Evolutionary conservation across 2,329 filamentous ascomycete species (phyloP), one percentile per base, ranked within the genome.

Genomic region (Fusarium palustre): DNA sequence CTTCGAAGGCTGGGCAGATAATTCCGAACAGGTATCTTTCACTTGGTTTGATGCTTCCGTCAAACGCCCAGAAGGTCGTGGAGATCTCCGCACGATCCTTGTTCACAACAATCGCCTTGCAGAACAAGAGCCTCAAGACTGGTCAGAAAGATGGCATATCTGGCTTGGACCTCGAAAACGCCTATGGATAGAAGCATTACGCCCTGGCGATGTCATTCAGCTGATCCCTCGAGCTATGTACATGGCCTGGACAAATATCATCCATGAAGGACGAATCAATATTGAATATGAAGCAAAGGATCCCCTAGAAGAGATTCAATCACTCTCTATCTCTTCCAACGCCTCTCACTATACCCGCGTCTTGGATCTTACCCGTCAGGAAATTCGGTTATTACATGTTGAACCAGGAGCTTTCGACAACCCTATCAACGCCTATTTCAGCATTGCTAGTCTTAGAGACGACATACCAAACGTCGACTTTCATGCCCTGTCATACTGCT

Each of bases 1-100:
- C 3, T 11, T 2, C 1, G 4, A 22, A 71, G 69, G 69, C 2
- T 71, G 68, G 69, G 65, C 69, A 5, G 66, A 69, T 5, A 50
- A 25, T 15, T 43, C 60, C 9, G 59, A 63, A 16, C 43, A 47
- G 5, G 42, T 63, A 0, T 71, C 69, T 0, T 71, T 31, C 16
- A 71, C 69, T 1, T 71, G 69, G 69, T 71, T 70, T 6, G 68
- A 71, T 5, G 66, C 68, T 0, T 57, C 56, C 7, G 69, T 66
- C 7, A 59, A 63, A 1, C 64, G 69, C 0, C 61, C 68, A 0
- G 65, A 71, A 25, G 65, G 69, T 7, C 64, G 69, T 1, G 58
- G 64, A 20, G 61, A 69, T 18, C 28, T 71, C 0, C 69, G 65
- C 1, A 71, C 59, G 0, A 69, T 71, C 2, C 58, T 49, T 0